Evolutionary conservation across 495 filamentous ascomycete species (phyloP), one percentile per base, ranked within the genome.

Genomic region (Penicillium mononematosum): DNA sequence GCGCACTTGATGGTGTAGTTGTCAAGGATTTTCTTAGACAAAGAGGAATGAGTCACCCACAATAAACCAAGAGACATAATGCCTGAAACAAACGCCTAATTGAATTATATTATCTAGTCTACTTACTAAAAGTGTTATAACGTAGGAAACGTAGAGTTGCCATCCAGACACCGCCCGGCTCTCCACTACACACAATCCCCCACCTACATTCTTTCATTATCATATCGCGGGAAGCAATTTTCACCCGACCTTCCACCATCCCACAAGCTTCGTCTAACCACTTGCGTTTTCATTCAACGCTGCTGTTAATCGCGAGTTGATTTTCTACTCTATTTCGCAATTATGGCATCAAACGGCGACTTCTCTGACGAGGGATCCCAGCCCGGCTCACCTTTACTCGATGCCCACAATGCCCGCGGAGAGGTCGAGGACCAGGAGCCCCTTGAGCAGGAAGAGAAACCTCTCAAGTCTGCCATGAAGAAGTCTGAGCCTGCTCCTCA

Each of bases 381-480:
- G 52, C 81, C 83, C 44, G 83, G 81, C 11, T 85, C 83, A 53
- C 84, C 85, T 51, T 76, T 81, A 47, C 61, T 85, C 38, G 78
- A 80, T 22, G 78, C 79, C 61, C 75, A 62, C 64, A 65, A 82
- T 53, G 79, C 77, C 48, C 78, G 81, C 12, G 73, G 78, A 61
- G 77, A 81, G 46, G 69, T 82, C 46, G 78, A 82, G 57, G 81
- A 84, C 38, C 69, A 75, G 64, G 78, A 79, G 63, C 73, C 72
- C 50, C 73, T 81, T 47, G 78, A 79, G 45, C 45, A 48, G 45
- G 76, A 77, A 36, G 65, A 73, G 46, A 80, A 82, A 76, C 80
- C 82, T 56, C 50, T 74, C 56, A 88, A 87, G 73, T 86, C 87
- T 16, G 79, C 85, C 9, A 75, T 90, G 72, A 90, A 89, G 77